A percentile compares a stretch with the other conserved stretches of the same genome.
Evolutionary conservation across 257 asterid genomes (phyloP).

Genomic region (Linderniella brevidens): DNA sequence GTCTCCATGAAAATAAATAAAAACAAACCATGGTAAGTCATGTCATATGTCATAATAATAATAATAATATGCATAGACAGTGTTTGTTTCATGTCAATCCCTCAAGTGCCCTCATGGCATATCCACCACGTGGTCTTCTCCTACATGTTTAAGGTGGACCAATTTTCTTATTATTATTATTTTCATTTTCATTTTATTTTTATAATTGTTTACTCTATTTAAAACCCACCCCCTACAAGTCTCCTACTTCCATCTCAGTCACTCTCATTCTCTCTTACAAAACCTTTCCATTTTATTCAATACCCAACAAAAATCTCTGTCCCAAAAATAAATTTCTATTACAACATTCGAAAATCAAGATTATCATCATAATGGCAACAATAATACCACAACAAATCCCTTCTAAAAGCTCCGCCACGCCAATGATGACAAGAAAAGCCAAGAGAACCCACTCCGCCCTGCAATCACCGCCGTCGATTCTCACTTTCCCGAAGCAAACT

Average conservation of each 20-base stretch:
- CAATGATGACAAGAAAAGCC: constrained; percentile 1
- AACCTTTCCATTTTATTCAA: background rate
- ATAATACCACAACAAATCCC: constrained; percentile 12
- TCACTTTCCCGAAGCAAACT: constrained; percentile 16
- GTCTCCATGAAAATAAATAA: background rate
- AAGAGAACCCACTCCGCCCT: constrained; percentile 17
- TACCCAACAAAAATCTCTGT: background rate
- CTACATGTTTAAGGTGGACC: constrained; percentile 11
- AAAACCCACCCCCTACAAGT: constrained; percentile 14
- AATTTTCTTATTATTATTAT: background rate
- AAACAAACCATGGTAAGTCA: constrained; percentile 1
- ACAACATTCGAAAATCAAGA: background rate
- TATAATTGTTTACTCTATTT: constrained; percentile 13
- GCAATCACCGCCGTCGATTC: constrained; percentile 22
- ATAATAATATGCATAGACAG: background rate
- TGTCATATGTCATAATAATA: constrained; percentile 14
- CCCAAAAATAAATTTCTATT: background rate
- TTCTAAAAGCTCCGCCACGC: constrained; percentile 17
- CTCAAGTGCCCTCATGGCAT: constrained; percentile 11
- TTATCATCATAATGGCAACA: too few species aligned
- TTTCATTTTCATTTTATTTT: constrained; percentile 16
- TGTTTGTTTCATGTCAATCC: background rate
- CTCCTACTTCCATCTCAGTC: background rate
- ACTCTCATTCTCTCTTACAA: background rate
- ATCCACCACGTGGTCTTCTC: constrained; percentile 45